Conservation (phyloP, 805 yeast genomes). For the Saturnispora dispora region DNA sequence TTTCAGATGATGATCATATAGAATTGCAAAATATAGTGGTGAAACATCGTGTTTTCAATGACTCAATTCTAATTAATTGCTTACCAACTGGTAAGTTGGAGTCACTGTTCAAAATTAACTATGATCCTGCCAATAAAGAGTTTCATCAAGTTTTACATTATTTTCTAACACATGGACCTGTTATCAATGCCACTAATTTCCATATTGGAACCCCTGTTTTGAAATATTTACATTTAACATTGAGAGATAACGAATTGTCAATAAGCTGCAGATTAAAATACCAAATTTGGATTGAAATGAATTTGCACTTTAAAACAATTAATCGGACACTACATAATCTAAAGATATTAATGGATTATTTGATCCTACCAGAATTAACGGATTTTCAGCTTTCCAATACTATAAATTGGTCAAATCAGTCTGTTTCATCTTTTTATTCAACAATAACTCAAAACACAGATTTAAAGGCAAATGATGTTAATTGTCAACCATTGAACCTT, state of each 20-base stretch:
- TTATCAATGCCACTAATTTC: slow-evolving; percentile 6
- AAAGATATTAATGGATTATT: slow-evolving; percentile 11
- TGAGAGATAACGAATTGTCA: neutral
- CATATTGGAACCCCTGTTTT: slow-evolving; percentile 4
- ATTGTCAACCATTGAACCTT: slow-evolving; percentile 2
- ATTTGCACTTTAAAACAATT: slow-evolving; percentile 13
- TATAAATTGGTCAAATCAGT: slow-evolving; percentile 12
- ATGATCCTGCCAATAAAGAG: neutral
- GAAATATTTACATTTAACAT: neutral
- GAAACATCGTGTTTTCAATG: slow-evolving; percentile 2
- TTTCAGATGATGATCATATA: neutral
- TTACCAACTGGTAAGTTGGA: slow-evolving; percentile 1
- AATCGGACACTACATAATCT: slow-evolving; percentile 16
- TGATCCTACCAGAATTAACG: slow-evolving; percentile 16
- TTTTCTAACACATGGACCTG: slow-evolving; percentile 4
- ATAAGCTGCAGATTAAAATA: slow-evolving; percentile 9
- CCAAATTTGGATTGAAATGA: slow-evolving; percentile 14
- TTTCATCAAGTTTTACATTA: slow-evolving; percentile 1
- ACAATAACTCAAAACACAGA: slow-evolving; percentile 39
- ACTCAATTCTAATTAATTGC: neutral
- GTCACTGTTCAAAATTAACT: slow-evolving; percentile 3
- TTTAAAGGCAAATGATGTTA: slow-evolving; percentile 8
- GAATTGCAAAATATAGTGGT: neutral
- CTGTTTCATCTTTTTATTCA: slow-evolving; percentile 37
- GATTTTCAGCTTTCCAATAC: slow-evolving; percentile 16